A percentile compares a stretch with the other conserved stretches of the same genome.
phyloP scores from a whole-genome alignment of 116 monocot genomes.

The Phalaenopsis hybrid region DNA sequence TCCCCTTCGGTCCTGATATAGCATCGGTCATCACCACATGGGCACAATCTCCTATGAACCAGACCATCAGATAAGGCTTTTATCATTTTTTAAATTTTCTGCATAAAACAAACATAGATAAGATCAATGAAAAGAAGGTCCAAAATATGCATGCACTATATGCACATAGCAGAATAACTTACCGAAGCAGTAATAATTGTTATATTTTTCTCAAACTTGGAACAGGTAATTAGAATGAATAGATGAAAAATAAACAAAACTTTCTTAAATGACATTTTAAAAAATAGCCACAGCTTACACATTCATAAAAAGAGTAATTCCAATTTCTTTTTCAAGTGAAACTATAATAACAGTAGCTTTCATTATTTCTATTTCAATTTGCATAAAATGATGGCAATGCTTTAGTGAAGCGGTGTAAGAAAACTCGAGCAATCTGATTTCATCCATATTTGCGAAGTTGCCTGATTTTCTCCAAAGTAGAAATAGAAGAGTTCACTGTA shows the following conservation, averaged over 20 bases:
- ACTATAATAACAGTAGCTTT: neutral
- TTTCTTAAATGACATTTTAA: neutral
- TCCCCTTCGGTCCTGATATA: conserved; percentile 35
- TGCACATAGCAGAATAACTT: neutral
- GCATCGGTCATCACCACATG: conserved; percentile 54
- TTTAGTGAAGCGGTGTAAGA: neutral
- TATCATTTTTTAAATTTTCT: conserved; percentile 19
- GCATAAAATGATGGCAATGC: neutral
- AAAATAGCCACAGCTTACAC: neutral
- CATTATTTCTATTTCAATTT: neutral
- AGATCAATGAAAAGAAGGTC: neutral
- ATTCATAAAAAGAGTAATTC: neutral
- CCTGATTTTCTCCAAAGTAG: neutral
- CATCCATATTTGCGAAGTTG: neutral
- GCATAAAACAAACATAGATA: neutral
- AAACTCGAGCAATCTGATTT: neutral
- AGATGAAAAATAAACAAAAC: neutral
- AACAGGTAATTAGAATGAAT: neutral
- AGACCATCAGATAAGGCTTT: conserved; percentile 21
- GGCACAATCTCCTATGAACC: conserved; percentile 36
- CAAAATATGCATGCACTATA: neutral
- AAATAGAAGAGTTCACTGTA: neutral
- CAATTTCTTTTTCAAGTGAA: neutral
- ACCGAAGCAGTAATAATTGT: neutral
- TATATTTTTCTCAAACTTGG: neutral